Evolutionary conservation across 352 stramenopile genomes (phyloP).

Genomic region (Phytopythium chamaehyphon): DNA sequence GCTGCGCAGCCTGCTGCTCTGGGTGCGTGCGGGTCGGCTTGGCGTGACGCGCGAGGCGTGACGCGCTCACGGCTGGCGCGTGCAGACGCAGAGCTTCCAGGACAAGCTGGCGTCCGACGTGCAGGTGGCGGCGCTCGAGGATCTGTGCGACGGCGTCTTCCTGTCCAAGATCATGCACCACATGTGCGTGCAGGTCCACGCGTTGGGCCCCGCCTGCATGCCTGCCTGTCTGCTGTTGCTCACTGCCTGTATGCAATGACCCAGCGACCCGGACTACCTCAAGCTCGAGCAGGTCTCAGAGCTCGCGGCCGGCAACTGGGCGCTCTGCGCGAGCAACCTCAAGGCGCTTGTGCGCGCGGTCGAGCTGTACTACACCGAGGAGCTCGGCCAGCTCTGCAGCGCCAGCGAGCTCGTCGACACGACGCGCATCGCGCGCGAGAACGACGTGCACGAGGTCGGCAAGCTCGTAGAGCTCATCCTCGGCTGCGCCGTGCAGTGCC

Average conservation of each 20-base stretch:
- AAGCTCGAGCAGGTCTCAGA: constrained; percentile 74
- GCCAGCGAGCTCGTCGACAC: constrained; percentile 67
- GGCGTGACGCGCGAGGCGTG: not conserved
- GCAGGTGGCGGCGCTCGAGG: constrained; percentile 34
- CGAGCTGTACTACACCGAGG: constrained; percentile 80
- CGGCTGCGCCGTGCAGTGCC: constrained; percentile 75
- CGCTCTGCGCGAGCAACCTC: constrained; percentile 75
- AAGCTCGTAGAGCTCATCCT: constrained; percentile 74
- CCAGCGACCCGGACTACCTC: constrained; percentile 73
- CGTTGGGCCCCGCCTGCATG: not conserved
- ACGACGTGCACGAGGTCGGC: constrained; percentile 56
- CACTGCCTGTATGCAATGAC: too few relatives aligned
- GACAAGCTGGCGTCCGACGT: constrained; percentile 43
- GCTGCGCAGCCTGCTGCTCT: constrained; percentile 72
- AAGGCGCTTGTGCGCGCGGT: constrained; percentile 72
- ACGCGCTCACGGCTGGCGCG: not conserved
- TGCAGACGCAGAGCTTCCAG: constrained; percentile 73
- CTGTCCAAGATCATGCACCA: constrained; percentile 81
- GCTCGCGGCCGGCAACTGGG: constrained; percentile 59
- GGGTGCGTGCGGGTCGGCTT: constrained; percentile 24
- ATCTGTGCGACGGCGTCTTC: constrained; percentile 80
- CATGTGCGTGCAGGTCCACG: constrained; percentile 46
- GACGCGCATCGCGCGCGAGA: constrained; percentile 64
- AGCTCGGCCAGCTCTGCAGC: constrained; percentile 70
- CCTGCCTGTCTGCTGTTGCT: constrained; percentile 10